Conservation (phyloP, 768 basidiomycete genomes). For the Amylocystis lapponica region DNA sequence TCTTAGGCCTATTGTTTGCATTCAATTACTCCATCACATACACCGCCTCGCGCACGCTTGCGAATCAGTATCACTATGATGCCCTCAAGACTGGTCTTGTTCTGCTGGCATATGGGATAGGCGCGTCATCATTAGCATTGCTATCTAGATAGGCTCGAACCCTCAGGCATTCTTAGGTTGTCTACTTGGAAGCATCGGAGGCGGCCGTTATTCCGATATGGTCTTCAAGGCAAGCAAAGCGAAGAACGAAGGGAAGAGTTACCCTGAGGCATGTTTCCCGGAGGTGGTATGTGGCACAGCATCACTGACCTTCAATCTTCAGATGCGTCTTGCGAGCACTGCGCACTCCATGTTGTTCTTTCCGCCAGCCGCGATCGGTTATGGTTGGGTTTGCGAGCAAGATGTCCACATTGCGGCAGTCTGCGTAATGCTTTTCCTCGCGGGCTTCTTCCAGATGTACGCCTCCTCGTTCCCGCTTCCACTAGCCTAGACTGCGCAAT, state of each 20-base stretch:
- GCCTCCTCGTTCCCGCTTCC: slow-evolving; percentile 25
- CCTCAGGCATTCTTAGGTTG: slow-evolving; percentile 29
- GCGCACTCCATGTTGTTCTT: slow-evolving; percentile 50
- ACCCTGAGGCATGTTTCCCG: slow-evolving; percentile 54
- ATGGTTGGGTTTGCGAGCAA: slow-evolving; percentile 70
- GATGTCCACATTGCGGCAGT: slow-evolving; percentile 61
- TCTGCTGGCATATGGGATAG: slow-evolving; percentile 67
- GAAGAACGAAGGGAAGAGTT: slow-evolving; percentile 38
- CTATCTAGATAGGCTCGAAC: background rate
- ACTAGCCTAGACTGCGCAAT: background rate
- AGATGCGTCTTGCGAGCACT: slow-evolving; percentile 73
- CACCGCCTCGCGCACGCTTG: slow-evolving; percentile 68
- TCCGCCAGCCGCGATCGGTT: slow-evolving; percentile 57
- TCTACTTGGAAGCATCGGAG: slow-evolving; percentile 47
- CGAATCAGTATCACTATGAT: slow-evolving; percentile 54
- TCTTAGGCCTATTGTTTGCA: slow-evolving; percentile 61
- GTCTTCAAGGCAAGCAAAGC: slow-evolving; percentile 38
- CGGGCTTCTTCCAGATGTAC: slow-evolving; percentile 73
- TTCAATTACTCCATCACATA: slow-evolving; percentile 69
- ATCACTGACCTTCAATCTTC: background rate
- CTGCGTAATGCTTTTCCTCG: slow-evolving; percentile 64
- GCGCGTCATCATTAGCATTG: slow-evolving; percentile 28
- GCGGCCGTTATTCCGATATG: slow-evolving; percentile 55
- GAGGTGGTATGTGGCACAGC: background rate
- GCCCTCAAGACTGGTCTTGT: slow-evolving; percentile 72